Evolutionary conservation across 1,284 basidiomycete genomes (phyloP).

Genomic region (Rhodotorula sp.): DNA sequence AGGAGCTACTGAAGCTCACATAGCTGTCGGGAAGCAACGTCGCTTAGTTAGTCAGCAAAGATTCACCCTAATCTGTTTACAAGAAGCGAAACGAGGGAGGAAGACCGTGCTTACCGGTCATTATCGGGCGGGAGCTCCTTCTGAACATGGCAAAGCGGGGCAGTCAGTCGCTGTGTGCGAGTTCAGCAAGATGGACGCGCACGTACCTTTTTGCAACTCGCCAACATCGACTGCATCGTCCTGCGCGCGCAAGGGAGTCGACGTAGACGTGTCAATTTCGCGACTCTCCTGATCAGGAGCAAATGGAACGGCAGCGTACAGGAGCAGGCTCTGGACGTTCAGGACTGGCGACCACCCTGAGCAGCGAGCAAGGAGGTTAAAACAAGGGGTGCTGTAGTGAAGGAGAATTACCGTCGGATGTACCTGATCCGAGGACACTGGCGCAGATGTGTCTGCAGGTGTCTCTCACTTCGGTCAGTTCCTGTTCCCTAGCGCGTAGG

Average conservation of each 20-base stretch:
- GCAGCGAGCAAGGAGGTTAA: too few relatives aligned
- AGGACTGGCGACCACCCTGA: slow-evolving; percentile 46
- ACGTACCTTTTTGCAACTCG: slow-evolving; percentile 43
- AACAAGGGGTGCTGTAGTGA: too few relatives aligned
- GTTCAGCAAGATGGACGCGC: neutral
- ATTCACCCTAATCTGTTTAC: neutral
- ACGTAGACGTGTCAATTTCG: neutral
- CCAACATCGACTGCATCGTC: slow-evolving; percentile 54
- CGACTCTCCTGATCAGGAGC: too few relatives aligned
- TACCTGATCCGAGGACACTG: slow-evolving; percentile 38
- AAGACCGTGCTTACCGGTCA: slow-evolving; percentile 26
- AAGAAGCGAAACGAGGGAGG: too few relatives aligned
- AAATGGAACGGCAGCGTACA: slow-evolving; percentile 29
- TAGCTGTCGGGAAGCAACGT: slow-evolving; percentile 3
- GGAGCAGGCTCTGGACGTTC: slow-evolving; percentile 50
- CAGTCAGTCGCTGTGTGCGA: too few relatives aligned
- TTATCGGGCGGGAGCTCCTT: slow-evolving; percentile 42
- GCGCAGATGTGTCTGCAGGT: slow-evolving; percentile 50
- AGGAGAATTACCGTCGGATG: neutral
- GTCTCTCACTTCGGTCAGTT: too few relatives aligned
- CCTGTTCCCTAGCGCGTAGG: too few relatives aligned
- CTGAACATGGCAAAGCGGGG: neutral
- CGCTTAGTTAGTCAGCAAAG: too few relatives aligned
- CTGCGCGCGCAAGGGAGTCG: neutral
- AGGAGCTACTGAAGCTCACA: neutral